Evolutionary conservation across 2,329 filamentous ascomycete species (phyloP), one percentile per base, ranked within the genome.

Genomic region (Amesomyces nigricolor): DNA sequence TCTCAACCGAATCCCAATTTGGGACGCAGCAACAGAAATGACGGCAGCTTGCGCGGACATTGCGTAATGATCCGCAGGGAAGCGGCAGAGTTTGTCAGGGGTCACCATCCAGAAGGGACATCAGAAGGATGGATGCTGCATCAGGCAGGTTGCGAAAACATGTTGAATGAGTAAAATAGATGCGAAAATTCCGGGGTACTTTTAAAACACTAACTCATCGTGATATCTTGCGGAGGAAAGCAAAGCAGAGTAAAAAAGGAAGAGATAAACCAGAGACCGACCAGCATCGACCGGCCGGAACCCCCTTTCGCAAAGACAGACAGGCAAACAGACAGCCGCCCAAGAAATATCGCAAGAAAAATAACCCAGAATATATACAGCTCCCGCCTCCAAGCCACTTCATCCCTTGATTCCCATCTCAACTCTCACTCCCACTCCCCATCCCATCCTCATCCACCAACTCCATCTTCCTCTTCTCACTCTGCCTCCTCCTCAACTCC

Each of bases 401-500:
- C 17, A 19, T 19, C 17, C 17, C 17, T 19, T 19, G 17, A 19
- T 19, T 19, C 17, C 17, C 17, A 19, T 3, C 17, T 19, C 17
- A 35, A 13, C 32, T 35, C 32, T 35, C 32, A 13, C 32, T 35
- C 11, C 9, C 58, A 38, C 57, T 58, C 14, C 26, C 55, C 32
- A 39, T 63, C 58, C 42, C 73, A 29, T 73, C 73, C 47, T 74
- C 75, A 16, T 73, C 73, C 30, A 45, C 69, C 65, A 45, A 69
- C 68, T 11, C 68, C 68, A 4, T 67, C 67, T 5, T 71, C 59
- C 51, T 69, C 61, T 53, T 62, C 61, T 66, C 69, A 60, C 77
- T 82, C 75, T 75, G 80, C 62, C 74, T 71, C 62, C 88, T 77
- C 60, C 78, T 70, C 58, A 79, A 68, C 67, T 85, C 80, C 2